Base-by-base conservation (phyloP, 768 basidiomycete genomes). In the Leccinum olivaceopallidum region DNA sequence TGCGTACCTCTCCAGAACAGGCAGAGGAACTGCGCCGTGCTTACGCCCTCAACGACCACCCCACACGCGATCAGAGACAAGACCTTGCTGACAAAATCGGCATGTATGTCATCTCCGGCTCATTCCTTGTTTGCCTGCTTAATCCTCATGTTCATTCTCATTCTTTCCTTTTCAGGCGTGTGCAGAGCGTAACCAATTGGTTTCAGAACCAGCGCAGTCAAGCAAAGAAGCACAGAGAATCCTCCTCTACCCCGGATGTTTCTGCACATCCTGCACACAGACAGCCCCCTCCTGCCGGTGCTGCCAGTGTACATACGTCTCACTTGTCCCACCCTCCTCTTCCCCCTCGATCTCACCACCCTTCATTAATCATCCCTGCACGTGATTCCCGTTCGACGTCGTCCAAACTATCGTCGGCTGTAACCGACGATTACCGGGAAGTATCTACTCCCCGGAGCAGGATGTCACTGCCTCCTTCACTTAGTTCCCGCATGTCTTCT, bases 201-300 rank as follows among this genome's bases (percentile, higher is more conserved):
- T 92, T 92, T 72, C 90, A 92, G 79, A 90, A 91, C 68, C 89
- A 92, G 69, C 88, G 89, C 67, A 90, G 85, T 71, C 81, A 87
- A 64, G 84, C 88, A 34, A 88, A 87, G 78, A 89, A 88, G 76
- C 82, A 81, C 66, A 83, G 79, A 65, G 86, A 89, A 62, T 65
- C 62, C 6, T 62, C 65, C 53, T 70, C 75, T 47, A 67, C 69
- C 49, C 59, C 72, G 0, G 69, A 64, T 47, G 42, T 61, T 3
- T 50, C 68, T 50, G 50, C 53, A 22, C 62, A 28, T 50, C 48
- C 53, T 4, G 13, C 36, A 13, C 65, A 55, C 12, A 66, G 66
- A 62, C 70, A 50, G 37, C 70, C 53, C 22, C 53, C 65, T n/a
- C 51, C 34, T 57, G 51, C 56, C 30, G 51, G 48, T 20, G 67